Evolutionary conservation across 2,329 filamentous ascomycete genomes (phyloP), one percentile per base, ranked within the genome.

Genomic region (Decorospora gaudefroyi): DNA sequence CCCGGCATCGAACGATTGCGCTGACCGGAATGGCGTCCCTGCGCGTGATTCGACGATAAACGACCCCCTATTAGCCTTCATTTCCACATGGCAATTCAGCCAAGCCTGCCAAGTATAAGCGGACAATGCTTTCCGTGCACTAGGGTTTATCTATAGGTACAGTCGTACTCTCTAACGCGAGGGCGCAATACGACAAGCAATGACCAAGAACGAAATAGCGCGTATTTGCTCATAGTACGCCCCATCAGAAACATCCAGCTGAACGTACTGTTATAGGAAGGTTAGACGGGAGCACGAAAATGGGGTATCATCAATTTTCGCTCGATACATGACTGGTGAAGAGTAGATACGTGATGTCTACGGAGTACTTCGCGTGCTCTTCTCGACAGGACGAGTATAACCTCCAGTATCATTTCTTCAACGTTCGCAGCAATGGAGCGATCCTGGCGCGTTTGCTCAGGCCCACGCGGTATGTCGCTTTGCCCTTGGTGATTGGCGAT

Each of bases 381-480:
- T 11, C 6, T 17, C 7, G 3, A 7, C 11, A 27, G 25, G 23
- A 29, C 1, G 13, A 18, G 25, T 1, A 11, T 16, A 10, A 16
- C 4, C 2, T 18, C 18, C 15, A 8, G 9, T 4, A 21, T 49
- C 35, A 78, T 58, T 77, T 78, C 61, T 68, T 73, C 32, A 78
- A 64, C 2, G 65, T 64, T 47, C 74, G 76, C 38, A 78, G 62
- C 30, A 79, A 55, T 6, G 76, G 75, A 28, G 76, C 68, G 38
- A 79, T 77, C 40, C 74, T 70, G 15, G 71, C 72, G 28, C 72
- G 69, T 62, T 73, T 75, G 58, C 76, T 78, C 25, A 79, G 60
- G 2, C 76, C 76, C 28, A 79, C 76, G 16, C 76, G 65, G 34
- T 76, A 75, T 2, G 64, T 57, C 15, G 72, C 65, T 51, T 76